Base-by-base conservation (phyloP, 495 filamentous ascomycete genomes). In the Tetracladium setigerum region DNA sequence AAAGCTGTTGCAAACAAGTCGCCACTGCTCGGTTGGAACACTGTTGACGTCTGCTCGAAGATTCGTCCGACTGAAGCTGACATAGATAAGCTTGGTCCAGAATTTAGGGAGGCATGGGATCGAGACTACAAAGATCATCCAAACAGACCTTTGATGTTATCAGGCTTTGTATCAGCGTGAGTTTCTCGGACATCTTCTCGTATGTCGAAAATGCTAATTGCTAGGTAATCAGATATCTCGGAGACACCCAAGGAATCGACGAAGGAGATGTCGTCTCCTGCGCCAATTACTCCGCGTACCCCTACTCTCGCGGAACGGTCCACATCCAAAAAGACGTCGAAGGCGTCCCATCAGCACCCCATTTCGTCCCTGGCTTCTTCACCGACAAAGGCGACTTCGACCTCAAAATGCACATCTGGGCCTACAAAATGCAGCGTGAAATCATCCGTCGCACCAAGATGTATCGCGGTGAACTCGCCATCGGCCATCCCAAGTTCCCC, bases 221-320 rank as follows among this genome's bases (percentile, higher is more conserved):
- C 22, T 27, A 7, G 7, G 7, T 27, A 3, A 3, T 27, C 22
- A 27, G 22, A 27, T 27, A 27, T 27, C 22, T 27, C 22, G 22
- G 22, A 27, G 22, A 27, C 7, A 27, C 22, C 22, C 22, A 27
- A 27, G 22, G 22, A 27, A 3, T 27, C 22, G 22, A 27, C 22
- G 22, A 27, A 27, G 22, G 22, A 27, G 22, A 27, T 7, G 22
- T 27, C 3, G 3, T 3, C 22, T 27, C 22, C 22, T 27, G 22
- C 22, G 22, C 22, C 22, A 27, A 60, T 7, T 56, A 67, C 36
- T 49, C 67, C 16, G 60, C 65, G 24, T 65, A 73, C 14, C 75
- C 76, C 2, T 71, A 80, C 27, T 74, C 76, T 4, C 72, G 76
- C 10, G 78, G 78, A 2, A 73, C 56, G 34, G 65, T 79, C 30